These are phyloP conservation scores for Suillus lakei DNA, from an alignment of 768 basidiomycete species.

Conservation along the genomic window DNA sequence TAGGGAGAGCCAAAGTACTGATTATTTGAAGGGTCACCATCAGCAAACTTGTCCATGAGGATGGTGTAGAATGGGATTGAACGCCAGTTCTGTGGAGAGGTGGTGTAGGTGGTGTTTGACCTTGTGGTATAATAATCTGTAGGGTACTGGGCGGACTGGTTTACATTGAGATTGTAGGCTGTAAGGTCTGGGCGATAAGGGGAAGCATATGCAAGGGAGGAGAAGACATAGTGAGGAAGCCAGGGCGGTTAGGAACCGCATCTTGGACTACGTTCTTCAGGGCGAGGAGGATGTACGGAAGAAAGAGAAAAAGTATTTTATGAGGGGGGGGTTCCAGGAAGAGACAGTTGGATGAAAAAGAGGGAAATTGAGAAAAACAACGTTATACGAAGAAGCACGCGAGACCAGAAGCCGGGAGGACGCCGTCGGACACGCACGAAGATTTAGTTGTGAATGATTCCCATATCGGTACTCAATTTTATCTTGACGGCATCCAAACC, in stretches of 20 bases:
- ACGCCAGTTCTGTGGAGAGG: conserved; percentile 88
- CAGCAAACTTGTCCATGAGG: conserved; percentile 92
- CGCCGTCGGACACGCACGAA: too few relatives aligned
- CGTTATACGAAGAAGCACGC: too few relatives aligned
- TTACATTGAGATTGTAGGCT: conserved; percentile 80
- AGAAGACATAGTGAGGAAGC: conserved; percentile 26
- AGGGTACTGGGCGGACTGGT: conserved; percentile 69
- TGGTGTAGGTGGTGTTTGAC: conserved; percentile 68
- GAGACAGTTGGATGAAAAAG: too few relatives aligned
- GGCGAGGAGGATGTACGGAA: neutral
- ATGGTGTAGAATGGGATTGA: conserved; percentile 78
- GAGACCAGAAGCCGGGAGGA: too few relatives aligned
- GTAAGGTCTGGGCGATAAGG: conserved; percentile 71
- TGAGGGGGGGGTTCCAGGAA: too few relatives aligned
- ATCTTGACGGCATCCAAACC: too few relatives aligned
- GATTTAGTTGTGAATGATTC: too few relatives aligned
- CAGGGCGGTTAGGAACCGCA: conserved; percentile 53
- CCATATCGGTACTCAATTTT: too few relatives aligned
- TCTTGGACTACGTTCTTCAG: conserved; percentile 21
- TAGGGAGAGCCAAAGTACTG: conserved; percentile 82
- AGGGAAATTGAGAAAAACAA: too few relatives aligned
- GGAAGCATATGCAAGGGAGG: conserved; percentile 53
- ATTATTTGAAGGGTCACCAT: conserved; percentile 91
- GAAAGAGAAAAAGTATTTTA: neutral
- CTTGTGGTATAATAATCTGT: conserved; percentile 69